These are phyloP conservation scores for Pezicula carpinea DNA, from an alignment of 2,329 filamentous ascomycete genomes.

Conservation along the genomic window DNA sequence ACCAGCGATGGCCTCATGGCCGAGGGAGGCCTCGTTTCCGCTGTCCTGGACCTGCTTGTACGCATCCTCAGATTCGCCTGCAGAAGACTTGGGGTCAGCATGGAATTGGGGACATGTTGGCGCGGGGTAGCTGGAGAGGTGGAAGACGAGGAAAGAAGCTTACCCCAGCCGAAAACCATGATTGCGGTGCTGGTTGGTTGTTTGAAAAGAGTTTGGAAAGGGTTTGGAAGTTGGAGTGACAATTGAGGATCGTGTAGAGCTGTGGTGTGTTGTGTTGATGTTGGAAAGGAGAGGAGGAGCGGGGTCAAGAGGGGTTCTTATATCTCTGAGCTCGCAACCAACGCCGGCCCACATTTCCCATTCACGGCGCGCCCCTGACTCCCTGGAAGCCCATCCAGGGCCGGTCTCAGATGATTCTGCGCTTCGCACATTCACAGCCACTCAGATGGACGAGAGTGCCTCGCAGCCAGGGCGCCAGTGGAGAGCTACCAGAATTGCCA, in stretches of 20 bases:
- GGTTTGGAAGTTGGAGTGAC: neutral
- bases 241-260: neutral
- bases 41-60: slow-evolving; percentile 42
- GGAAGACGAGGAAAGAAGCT: slow-evolving; percentile 2
- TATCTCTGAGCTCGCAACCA: neutral
- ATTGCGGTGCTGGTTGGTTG: slow-evolving; percentile 14
- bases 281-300: slow-evolving; percentile 1
- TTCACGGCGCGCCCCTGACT: slow-evolving; percentile 1
- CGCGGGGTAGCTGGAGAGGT: no score
- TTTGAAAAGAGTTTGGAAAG: neutral
- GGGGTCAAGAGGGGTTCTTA: slow-evolving; percentile 10
- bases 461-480: no score
- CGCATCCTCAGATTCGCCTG: slow-evolving; percentile 38
- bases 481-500: no score
- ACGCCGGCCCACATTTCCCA: neutral
- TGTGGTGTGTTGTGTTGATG: neutral
- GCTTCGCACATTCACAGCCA: no score
- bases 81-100: neutral
- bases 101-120: neutral
- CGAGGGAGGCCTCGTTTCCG: slow-evolving; percentile 54
- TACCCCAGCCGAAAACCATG: slow-evolving; percentile 26
- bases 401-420: neutral
- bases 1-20: slow-evolving; percentile 71
- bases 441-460: no score
- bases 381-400: neutral